These are phyloP conservation scores for Suillus americanus DNA, from an alignment of 768 basidiomycete species.

Conservation along the genomic window DNA sequence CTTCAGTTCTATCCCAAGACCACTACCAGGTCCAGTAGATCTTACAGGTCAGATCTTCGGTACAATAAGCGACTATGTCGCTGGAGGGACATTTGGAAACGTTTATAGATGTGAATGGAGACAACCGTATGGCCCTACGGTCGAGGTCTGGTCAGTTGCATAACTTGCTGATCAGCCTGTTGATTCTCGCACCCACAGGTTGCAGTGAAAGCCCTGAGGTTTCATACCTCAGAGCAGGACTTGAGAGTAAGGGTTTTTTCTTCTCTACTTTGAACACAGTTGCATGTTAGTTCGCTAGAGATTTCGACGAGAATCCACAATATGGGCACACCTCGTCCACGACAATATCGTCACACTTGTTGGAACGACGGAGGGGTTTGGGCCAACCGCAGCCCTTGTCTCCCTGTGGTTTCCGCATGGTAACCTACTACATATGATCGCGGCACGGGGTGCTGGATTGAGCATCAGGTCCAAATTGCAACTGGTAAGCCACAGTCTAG, in stretches of 20 bases:
- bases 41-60: neutral
- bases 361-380: neutral
- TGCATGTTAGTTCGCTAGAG: neutral
- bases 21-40: neutral
- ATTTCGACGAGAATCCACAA: neutral
- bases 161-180: neutral
- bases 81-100: neutral
- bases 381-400: neutral
- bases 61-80: accelerated
- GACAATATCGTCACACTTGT: conserved; percentile 17
- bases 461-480: neutral
- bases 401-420: neutral
- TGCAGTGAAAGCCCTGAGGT: neutral
- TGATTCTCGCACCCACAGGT: neutral
- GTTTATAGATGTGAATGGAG: neutral
- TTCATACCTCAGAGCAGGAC: neutral
- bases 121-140: neutral
- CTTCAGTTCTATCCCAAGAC: too few species aligned
- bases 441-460: neutral
- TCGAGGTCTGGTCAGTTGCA: neutral
- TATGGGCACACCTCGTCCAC: neutral
- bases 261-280: neutral
- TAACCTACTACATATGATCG: neutral
- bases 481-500: neutral
- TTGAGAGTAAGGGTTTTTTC: neutral